Percentiles rank a stretch among this genome's conserved stretches.
Evolutionary conservation across 139 green algal species (phyloP).

Genomic region (Trebouxia sp.): DNA sequence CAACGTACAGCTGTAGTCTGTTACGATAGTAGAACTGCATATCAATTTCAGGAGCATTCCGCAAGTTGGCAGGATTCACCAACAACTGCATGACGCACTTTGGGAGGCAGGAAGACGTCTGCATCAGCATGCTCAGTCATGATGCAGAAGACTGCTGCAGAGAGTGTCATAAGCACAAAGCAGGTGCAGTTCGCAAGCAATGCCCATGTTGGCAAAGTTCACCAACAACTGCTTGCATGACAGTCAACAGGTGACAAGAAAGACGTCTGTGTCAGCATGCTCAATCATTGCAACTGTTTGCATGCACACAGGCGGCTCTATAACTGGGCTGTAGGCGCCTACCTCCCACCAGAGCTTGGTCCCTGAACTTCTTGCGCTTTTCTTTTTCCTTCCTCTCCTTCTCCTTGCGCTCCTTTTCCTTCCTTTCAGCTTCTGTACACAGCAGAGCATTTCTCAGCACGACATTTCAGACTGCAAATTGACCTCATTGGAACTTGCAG

Average conservation of each 20-base stretch:
- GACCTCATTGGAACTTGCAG: no score
- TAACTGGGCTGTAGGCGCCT: background rate
- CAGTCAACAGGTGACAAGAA: background rate
- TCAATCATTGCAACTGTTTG: background rate
- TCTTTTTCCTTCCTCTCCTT: constrained; percentile 11
- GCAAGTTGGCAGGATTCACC: no score
- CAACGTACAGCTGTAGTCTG: no score
- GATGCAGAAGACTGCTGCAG: no score
- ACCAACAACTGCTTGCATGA: background rate
- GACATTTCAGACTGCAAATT: no score
- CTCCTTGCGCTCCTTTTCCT: constrained; percentile 16
- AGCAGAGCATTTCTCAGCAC: background rate
- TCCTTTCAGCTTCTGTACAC: constrained; percentile 11
- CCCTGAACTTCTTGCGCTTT: constrained; percentile 24
- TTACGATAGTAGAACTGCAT: no score
- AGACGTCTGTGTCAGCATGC: background rate
- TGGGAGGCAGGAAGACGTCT: no score
- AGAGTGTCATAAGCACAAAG: background rate
- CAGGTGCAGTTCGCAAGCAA: background rate
- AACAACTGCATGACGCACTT: no score
- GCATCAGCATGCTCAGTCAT: no score
- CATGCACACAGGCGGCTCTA: background rate
- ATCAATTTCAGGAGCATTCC: no score
- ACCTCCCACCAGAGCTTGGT: constrained; percentile 8
- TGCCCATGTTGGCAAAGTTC: background rate